Base-by-base conservation (phyloP, 164 flowering plant species). In the Vitis rupestris region DNA sequence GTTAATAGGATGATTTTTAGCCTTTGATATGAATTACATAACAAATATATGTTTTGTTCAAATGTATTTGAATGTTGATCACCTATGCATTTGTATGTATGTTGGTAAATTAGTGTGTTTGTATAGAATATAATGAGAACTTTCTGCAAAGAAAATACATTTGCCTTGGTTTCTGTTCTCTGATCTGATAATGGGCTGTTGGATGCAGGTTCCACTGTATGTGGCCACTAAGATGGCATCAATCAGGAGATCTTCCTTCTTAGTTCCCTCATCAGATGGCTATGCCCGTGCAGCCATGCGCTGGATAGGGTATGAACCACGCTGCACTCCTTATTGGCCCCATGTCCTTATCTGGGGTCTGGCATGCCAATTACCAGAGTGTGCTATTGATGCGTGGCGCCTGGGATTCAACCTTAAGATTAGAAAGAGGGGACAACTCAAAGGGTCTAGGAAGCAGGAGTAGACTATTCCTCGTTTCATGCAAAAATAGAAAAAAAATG, bases 171-270 rank as follows among this genome's bases (percentile, higher is more conserved):
- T 58, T 52, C 8, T 13, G 19, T 58, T 48, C 10, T 51, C 56
- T 48, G 23, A 14, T 61, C 13, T 12, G 65, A 31, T 17, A 9
- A 37, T 63, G 58, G 9, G 4, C 70, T 59, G 17, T 14, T 75
- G 13, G 9, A 50, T 75, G 56, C 82, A 93, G 99, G 91, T 90
- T 68, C 98, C 99, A 9, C 67, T 93, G 56, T 93, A 88, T 31
- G 98, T 95, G 50, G 98, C 98, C 49, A 95, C 99, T 54, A 95
- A 89, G 82, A 90, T 95, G 98, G 92, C 96, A 60, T 90, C 94
- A 6, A 90, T 91, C 73, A 83, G 59, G 78, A 82, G 84, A 77
- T 87, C 97, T 29, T 91, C 98, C 58, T 87, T 93, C 79, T 76
- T 90, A 11, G 97, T 90, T 23, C 98, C 99, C 52, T 95, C 98